Base-by-base conservation (phyloP, 2,329 filamentous ascomycete species). In the Nectriaceae sp. region DNA sequence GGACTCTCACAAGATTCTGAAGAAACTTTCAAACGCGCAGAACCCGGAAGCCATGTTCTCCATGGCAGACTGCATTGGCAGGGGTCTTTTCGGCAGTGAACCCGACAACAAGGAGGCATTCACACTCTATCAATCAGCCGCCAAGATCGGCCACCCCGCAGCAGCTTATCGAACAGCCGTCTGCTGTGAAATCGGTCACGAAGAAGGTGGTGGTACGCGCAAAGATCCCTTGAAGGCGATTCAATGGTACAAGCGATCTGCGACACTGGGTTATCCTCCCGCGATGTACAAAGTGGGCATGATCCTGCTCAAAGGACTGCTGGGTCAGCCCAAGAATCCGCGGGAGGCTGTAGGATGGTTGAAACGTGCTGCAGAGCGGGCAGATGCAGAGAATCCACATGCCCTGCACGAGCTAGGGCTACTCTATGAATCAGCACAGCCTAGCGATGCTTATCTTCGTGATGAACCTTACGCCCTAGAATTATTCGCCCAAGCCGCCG, bases 271-370 rank as follows among this genome's bases (percentile, higher is more conserved):
- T 3, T 93, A 99, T 64, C 87, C 88, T 2, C 89, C 93, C 1
- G 94, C 92, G 22, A 96, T 97, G 90, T 99, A 97, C 75, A 99
- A 99, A 71, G 85, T 97, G 71, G 94, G 94, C 49, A 96, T 97
- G 87, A 96, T 99, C 57, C 75, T 90, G 53, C 81, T 97, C 46
- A 97, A 97, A 70, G 94, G 93, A 11, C 77, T 97, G 21, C 80
- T 99, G n/a, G 92, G 92, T 4, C 92, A 97, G 66, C 81, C 79
- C 20, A 84, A 78, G 64, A 96, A 95, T 64, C 82, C 90, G 3
- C 82, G 88, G 37, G 94, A 97, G 71, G 92, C 91, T 16, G 82
- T 97, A 20, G 85, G 84, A 19, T 97, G 94, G 92, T 79, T 99
- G 44, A 96, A 96, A 74, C 84, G 92, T 38, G 94, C 94, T 2